These are phyloP conservation scores for Sphaerulina musiva DNA, from an alignment of 2,329 filamentous ascomycete genomes.

Conservation along the genomic window DNA sequence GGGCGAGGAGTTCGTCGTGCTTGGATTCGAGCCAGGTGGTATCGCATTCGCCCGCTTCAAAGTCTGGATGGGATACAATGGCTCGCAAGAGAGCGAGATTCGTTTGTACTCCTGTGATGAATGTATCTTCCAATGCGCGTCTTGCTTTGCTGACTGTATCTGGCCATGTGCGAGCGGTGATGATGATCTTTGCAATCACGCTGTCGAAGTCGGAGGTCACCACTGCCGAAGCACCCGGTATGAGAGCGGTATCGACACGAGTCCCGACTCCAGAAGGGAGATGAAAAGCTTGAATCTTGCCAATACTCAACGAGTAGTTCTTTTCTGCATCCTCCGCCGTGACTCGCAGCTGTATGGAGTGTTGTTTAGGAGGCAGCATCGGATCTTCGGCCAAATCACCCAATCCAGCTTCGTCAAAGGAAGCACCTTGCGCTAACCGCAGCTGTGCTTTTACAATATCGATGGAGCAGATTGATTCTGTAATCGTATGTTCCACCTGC, in stretches of 20 bases:
- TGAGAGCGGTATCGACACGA: conserved; percentile 51
- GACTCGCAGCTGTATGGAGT: conserved; percentile 52
- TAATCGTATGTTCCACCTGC: conserved; percentile 58
- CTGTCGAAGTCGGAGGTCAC: conserved; percentile 54
- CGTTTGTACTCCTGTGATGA: conserved; percentile 52
- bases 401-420: conserved; percentile 32
- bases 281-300: conserved; percentile 50
- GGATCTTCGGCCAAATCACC: conserved; percentile 30
- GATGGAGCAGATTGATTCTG: conserved; percentile 48
- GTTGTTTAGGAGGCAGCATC: conserved; percentile 34
- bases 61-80: conserved; percentile 48
- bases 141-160: conserved; percentile 48
- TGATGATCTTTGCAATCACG: conserved; percentile 53
- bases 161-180: conserved; percentile 51
- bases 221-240: conserved; percentile 38
- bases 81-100: conserved; percentile 51
- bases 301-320: conserved; percentile 53
- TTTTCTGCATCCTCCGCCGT: conserved; percentile 51
- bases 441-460: conserved; percentile 54
- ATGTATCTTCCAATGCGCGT: conserved; percentile 51
- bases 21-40: conserved; percentile 54
- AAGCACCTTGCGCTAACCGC: conserved; percentile 47
- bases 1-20: conserved; percentile 38
- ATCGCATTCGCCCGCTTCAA: conserved; percentile 44
- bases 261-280: conserved; percentile 55